These are phyloP conservation scores for Spinacia oleracea DNA, from an alignment of 179 eudicot genomes.

Conservation along the genomic window DNA sequence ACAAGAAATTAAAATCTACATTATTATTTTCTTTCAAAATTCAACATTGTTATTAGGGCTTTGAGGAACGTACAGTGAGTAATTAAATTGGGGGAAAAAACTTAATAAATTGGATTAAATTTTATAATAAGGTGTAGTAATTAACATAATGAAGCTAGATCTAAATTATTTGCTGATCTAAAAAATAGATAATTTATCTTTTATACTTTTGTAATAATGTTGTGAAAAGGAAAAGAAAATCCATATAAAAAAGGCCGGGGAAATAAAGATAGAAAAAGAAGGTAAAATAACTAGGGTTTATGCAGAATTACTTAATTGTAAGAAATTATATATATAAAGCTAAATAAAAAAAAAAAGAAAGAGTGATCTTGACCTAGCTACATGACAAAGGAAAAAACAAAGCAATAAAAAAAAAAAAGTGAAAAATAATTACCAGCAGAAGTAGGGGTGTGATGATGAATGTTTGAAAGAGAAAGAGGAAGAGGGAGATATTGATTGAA, in stretches of 20 bases:
- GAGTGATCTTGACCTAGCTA: slow-evolving; percentile 5
- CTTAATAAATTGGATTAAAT: not conserved
- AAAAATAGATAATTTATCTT: slow-evolving; percentile 6
- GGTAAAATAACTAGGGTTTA: slow-evolving; percentile 40
- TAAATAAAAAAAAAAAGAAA: not conserved
- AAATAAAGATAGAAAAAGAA: slow-evolving; percentile 7
- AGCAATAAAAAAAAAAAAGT: not conserved
- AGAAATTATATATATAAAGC: slow-evolving; percentile 4
- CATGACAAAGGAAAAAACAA: not conserved
- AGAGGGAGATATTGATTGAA: slow-evolving; percentile 13
- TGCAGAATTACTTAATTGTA: slow-evolving; percentile 20
- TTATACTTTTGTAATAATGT: not conserved
- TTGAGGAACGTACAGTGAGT: slow-evolving; percentile 20
- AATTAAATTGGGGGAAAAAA: not conserved
- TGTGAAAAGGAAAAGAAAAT: not conserved
- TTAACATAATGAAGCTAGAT: slow-evolving; percentile 17
- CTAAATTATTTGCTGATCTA: slow-evolving; percentile 9
- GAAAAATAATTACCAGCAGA: slow-evolving; percentile 25
- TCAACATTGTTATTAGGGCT: slow-evolving; percentile 22
- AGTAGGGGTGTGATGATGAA: slow-evolving; percentile 21
- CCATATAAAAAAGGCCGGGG: not conserved
- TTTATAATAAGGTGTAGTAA: not conserved
- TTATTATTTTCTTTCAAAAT: too few species aligned
- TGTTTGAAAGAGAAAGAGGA: slow-evolving; percentile 36
- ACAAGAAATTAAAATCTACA: too few species aligned